Evolutionary conservation across 2,329 filamentous ascomycete species (phyloP), one percentile per base, ranked within the genome.

Genomic region (Xylaria sp.): DNA sequence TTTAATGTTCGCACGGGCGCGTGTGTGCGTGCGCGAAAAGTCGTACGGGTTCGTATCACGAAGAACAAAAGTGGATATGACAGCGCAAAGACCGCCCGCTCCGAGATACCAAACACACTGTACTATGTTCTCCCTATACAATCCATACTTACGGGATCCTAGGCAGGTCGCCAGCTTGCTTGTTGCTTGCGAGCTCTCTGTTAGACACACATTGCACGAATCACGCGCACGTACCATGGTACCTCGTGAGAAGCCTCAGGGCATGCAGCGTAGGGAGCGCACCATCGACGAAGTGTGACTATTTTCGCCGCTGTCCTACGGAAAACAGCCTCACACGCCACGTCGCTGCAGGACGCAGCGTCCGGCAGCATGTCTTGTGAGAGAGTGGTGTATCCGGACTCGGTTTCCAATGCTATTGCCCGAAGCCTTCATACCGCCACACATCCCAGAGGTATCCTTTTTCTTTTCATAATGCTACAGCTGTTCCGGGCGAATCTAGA

Each of bases 141-240:
- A 13, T 30, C 30, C 39, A 41, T 39, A 41, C 39, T 30, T 39
- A 41, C 50, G n/a, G 61, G 41, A 68, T 50, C 36, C 28, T 32
- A 60, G 45, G 65, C 68, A 62, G 53, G 61, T 63, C 34, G 61
- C 65, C 61, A 56, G 56, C 57, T 28, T 58, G 20, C 59, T 50
- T 61, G 43, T 46, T 39, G n/a, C 28, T 61, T 32, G 46, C 59
- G 18, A 30, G 43, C 58, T 45, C 55, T 46, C 43, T 50, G 60
- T 36, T 41, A 28, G 52, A 53, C 55, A 13, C 36, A 13, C 41
- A 8, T 52, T 52, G 25, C 57, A 57, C 41, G 5, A 20, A 23
- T 45, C 25, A 18, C 34, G 28, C 43, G 23, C 45, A 34, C 63
- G 56, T 65, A 36, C 57, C 48, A 60, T 45, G 8, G 52, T 55